Evolutionary conservation across 768 basidiomycete genomes (phyloP).

Genomic region (Sporobolomyces roseus): DNA sequence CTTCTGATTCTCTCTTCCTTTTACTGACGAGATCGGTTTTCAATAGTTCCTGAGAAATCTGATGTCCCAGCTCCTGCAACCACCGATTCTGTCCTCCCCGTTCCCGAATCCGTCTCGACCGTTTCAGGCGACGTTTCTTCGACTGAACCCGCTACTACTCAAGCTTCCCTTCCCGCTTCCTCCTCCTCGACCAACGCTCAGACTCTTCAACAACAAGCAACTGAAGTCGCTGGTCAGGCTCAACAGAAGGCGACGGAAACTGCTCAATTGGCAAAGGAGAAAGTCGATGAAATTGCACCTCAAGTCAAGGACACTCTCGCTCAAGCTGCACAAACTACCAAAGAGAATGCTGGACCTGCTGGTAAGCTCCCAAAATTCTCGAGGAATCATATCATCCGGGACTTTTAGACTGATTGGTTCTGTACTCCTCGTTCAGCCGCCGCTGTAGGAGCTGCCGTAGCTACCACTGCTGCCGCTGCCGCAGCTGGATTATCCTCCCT

Average conservation of each 20-base stretch:
- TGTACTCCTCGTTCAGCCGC: too few species aligned
- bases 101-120: slow-evolving; percentile 24
- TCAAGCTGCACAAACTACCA: not conserved
- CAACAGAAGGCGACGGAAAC: not conserved
- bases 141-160: too few species aligned
- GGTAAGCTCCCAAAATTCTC: too few species aligned
- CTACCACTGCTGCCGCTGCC: slow-evolving; percentile 7
- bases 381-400: too few species aligned
- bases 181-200: too few species aligned
- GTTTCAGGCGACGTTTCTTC: slow-evolving; percentile 24
- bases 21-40: not conserved
- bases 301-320: slow-evolving; percentile 12
- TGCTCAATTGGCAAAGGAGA: not conserved
- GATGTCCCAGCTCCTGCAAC: not conserved
- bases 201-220: slow-evolving; percentile 12
- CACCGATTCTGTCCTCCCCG: slow-evolving; percentile 21
- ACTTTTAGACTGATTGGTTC: too few species aligned
- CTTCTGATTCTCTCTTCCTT: not conserved
- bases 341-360: slow-evolving; percentile 16
- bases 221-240: not conserved
- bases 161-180: too few species aligned
- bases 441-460: slow-evolving; percentile 19
- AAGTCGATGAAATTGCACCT: slow-evolving; percentile 12
- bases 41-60: slow-evolving; percentile 13
- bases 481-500: too few species aligned